Evolutionary conservation across 139 green algal genomes (phyloP), one percentile per base, ranked within the genome.

Genomic region (Medakamo hakoo): DNA sequence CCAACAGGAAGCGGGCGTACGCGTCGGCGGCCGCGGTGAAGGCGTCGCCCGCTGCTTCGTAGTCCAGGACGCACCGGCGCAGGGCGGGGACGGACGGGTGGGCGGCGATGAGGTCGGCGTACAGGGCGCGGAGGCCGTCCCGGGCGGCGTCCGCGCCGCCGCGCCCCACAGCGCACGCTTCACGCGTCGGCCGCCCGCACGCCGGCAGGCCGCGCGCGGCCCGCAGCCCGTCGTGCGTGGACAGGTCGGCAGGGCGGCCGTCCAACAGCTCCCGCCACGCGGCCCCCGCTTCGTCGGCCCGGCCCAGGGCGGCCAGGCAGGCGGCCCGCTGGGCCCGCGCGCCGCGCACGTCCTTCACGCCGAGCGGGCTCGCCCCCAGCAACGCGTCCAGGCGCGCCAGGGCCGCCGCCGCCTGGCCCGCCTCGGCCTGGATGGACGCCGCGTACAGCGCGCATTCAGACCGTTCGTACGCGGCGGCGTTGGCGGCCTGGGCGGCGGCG

Each of bases 401-500:
- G 0, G 85, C 85, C 59, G 81, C 77, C n/a, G 80, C 63, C 0
- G 71, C 27, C 55, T 80, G 70, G 30, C 79, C 82, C 16, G 73
- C 81, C 71, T 97, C 92, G 56, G 82, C 78, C 71, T 96, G 71
- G 27, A 99, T 70, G 67, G 68, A 77, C 0, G 79, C 78, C 73
- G 90, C 94, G 81, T 96, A 98, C 67, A 97, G 70, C 30, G 95
- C 70, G 74, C 97, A 78, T 79, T 99, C 93, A 69, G 86, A 94
- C 75, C 91, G 80, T 79, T 99, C 91, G 69, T 96, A 98, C 19
- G 74, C 77, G 73, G 96, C 92, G 14, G n/a, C n/a, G 40, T 52
- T 52, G 40, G 16, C 9, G 9, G 40, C 9, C 40, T 16, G 9
- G 40, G 40, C 40, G 40, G 40, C 40, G n/a, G n/a, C n/a, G n/a